Conservation (phyloP, 1,284 basidiomycete species). For the Ustilago lituana region DNA sequence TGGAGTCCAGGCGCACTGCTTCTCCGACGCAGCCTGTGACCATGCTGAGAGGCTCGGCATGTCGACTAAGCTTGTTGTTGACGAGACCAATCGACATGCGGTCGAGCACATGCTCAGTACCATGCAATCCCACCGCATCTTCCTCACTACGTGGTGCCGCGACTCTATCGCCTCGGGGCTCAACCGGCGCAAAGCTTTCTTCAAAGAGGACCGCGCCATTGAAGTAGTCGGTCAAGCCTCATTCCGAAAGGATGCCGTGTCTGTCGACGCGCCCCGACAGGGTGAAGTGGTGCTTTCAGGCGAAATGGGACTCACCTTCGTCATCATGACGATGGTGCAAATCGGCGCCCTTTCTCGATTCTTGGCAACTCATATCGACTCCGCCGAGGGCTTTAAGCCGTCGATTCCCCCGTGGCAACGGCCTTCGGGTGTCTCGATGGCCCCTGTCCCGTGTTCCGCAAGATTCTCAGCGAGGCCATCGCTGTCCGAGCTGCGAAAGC, state of each 20-base stretch:
- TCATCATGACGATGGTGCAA: constrained; percentile 59
- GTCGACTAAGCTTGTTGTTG: constrained; percentile 39
- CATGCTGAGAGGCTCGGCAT: constrained; percentile 41
- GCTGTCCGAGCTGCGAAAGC: constrained; percentile 51
- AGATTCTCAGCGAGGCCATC: constrained; percentile 41
- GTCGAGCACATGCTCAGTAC: constrained; percentile 42
- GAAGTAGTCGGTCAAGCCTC: constrained; percentile 44
- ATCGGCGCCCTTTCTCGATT: constrained; percentile 60
- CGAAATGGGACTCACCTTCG: constrained; percentile 60
- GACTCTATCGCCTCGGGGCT: constrained; percentile 51
- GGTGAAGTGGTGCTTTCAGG: constrained; percentile 53
- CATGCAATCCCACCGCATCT: constrained; percentile 56
- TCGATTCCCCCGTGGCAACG: constrained; percentile 40
- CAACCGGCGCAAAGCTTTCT: constrained; percentile 33
- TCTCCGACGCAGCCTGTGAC: constrained; percentile 21
- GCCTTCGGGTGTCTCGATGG: constrained; percentile 29
- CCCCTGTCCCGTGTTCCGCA: constrained; percentile 13
- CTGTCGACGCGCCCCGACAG: constrained; percentile 9
- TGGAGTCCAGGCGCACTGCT: constrained; percentile 29
- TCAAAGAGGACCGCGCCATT: constrained; percentile 54
- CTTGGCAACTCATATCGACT: constrained; percentile 51
- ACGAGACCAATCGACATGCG: constrained; percentile 38
- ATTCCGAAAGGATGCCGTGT: constrained; percentile 22
- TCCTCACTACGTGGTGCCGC: constrained; percentile 51
- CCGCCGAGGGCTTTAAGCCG: constrained; percentile 27